Evolutionary conservation across 2,329 filamentous ascomycete genomes (phyloP).

Genomic region (Cercospora sp.): DNA sequence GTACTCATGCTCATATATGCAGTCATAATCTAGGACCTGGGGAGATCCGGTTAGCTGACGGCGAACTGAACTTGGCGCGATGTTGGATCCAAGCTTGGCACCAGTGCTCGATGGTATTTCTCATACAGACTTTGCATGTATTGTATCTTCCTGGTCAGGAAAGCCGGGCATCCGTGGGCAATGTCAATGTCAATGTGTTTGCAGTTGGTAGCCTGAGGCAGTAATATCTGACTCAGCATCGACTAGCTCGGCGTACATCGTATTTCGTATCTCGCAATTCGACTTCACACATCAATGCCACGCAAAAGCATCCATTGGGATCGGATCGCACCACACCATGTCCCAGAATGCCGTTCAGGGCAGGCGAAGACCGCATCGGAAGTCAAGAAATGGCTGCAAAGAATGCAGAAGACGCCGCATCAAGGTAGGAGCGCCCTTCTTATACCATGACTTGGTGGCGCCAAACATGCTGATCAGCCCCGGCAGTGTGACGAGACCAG

Average conservation of each 20-base stretch:
- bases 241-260: background rate
- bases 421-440: background rate
- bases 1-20: no score
- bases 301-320: background rate
- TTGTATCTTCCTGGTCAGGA: no score
- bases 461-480: background rate
- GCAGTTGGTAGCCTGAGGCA: background rate
- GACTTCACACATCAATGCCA: background rate
- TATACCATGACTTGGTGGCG: background rate
- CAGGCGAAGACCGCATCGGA: background rate
- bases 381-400: background rate
- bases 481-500: background rate
- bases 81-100: no score
- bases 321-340: background rate
- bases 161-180: no score
- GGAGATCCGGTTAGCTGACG: no score
- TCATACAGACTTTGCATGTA: no score
- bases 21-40: no score
- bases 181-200: no score
- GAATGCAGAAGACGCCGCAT: background rate
- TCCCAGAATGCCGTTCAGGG: background rate
- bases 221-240: background rate
- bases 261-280: background rate
- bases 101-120: no score
- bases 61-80: no score